Conservation (phyloP, 2,329 filamentous ascomycete genomes). For the Pseudogymnoascus sp. region DNA sequence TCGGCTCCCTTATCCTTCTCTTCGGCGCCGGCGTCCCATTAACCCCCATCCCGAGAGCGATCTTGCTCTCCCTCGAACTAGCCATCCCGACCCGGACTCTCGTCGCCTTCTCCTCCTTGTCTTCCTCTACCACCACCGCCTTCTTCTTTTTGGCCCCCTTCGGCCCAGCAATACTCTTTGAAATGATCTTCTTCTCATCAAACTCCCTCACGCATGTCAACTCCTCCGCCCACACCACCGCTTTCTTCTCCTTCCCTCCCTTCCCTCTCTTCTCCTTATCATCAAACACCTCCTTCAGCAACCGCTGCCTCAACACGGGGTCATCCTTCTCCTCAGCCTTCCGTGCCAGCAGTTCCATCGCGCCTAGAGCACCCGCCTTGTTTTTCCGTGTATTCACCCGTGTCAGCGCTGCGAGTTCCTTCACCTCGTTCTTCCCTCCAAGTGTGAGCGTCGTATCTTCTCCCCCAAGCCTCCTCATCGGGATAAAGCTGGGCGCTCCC, state of each 20-base stretch:
- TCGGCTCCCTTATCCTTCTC: slow-evolving; percentile 19
- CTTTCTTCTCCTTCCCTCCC: slow-evolving; percentile 23
- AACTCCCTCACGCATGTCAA: slow-evolving; percentile 25
- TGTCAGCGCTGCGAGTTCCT: slow-evolving; percentile 33
- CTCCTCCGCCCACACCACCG: slow-evolving; percentile 27
- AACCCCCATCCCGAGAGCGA: slow-evolving; percentile 23
- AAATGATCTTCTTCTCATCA: slow-evolving; percentile 19
- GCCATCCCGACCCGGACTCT: slow-evolving; percentile 21
- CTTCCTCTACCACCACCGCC: slow-evolving; percentile 19
- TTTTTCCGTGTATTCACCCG: slow-evolving; percentile 39
- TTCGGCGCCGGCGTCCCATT: slow-evolving; percentile 28
- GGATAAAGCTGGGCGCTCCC: slow-evolving; percentile 26
- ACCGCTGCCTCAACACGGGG: slow-evolving; percentile 30
- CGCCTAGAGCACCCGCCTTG: slow-evolving; percentile 32
- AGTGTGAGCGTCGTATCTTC: slow-evolving; percentile 26
- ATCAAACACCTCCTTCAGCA: slow-evolving; percentile 29
- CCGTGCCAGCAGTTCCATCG: slow-evolving; percentile 23
- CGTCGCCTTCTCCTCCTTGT: slow-evolving; percentile 21
- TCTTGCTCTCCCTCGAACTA: slow-evolving; percentile 15
- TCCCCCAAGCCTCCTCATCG: slow-evolving; percentile 26
- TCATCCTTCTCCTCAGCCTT: slow-evolving; percentile 34
- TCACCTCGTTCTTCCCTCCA: not conserved
- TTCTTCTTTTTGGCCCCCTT: slow-evolving; percentile 21
- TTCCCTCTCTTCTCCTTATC: slow-evolving; percentile 24
- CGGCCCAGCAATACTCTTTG: slow-evolving; percentile 17